Evolutionary conservation across 2,329 filamentous ascomycete species (phyloP).

Genomic region (Colletotrichum sojae): DNA sequence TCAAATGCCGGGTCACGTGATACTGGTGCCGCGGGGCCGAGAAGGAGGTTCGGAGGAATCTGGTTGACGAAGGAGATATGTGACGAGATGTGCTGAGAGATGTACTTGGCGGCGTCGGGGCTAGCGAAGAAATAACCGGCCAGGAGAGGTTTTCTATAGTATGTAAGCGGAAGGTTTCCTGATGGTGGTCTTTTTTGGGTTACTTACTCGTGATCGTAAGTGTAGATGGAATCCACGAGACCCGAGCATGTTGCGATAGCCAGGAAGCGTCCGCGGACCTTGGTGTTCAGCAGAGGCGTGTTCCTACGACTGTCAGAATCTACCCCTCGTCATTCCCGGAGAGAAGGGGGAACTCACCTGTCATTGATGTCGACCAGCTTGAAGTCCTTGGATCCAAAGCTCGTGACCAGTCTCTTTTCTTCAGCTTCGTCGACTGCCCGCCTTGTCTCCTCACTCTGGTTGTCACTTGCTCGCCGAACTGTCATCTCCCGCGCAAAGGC

Average conservation of each 20-base stretch:
- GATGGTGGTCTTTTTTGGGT: slow-evolving; percentile 1
- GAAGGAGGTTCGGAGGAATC: slow-evolving; percentile 67
- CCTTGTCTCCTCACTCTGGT: slow-evolving; percentile 42
- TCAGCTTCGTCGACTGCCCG: slow-evolving; percentile 46
- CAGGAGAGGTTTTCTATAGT: slow-evolving; percentile 37
- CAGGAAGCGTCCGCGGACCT: slow-evolving; percentile 46
- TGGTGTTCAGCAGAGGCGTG: slow-evolving; percentile 20
- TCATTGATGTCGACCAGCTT: slow-evolving; percentile 37
- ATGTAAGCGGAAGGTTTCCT: slow-evolving; percentile 26
- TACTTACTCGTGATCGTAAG: slow-evolving; percentile 28
- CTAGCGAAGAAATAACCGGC: slow-evolving; percentile 68
- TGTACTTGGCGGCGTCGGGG: slow-evolving; percentile 68
- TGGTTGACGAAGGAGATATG: slow-evolving; percentile 69
- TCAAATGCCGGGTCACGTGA: slow-evolving; percentile 18
- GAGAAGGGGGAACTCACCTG: slow-evolving; percentile 41
- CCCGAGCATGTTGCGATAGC: slow-evolving; percentile 43
- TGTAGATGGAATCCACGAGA: slow-evolving; percentile 27
- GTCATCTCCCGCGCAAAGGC: slow-evolving; percentile 53
- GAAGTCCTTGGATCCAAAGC: slow-evolving; percentile 37
- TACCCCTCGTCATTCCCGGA: slow-evolving; percentile 41
- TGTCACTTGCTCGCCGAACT: slow-evolving; percentile 40
- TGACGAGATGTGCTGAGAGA: slow-evolving; percentile 68
- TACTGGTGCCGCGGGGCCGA: slow-evolving; percentile 31
- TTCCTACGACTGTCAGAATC: slow-evolving; percentile 17
- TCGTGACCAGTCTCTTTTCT: slow-evolving; percentile 42